Percentiles rank a stretch among this genome's conserved stretches.
Conservation (phyloP, 225 moss, liverwort and hornwort genomes). For the Marchantia polymorpha region DNA sequence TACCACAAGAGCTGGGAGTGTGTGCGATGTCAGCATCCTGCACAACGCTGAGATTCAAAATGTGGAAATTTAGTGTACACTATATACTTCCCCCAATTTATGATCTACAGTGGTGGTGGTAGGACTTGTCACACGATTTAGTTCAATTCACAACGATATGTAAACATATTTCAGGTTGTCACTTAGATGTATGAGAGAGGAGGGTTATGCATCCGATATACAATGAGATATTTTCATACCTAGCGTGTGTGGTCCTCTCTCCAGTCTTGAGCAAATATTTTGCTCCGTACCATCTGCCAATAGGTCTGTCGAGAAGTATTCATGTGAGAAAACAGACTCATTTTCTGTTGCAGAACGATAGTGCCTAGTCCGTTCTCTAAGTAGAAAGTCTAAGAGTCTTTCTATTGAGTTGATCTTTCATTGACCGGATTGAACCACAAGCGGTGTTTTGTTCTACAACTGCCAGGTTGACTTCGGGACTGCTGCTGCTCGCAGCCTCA, state of each 20-base stretch:
- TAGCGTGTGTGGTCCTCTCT: neutral
- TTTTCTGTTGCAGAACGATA: slow-evolving; percentile 11
- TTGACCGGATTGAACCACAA: slow-evolving; percentile 3
- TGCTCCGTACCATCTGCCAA: neutral
- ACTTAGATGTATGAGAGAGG: neutral
- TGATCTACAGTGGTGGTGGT: neutral
- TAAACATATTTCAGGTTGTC: neutral
- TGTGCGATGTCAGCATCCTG: slow-evolving; percentile 3
- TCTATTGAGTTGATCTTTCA: slow-evolving; percentile 3
- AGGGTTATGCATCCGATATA: neutral
- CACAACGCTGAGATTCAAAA: neutral
- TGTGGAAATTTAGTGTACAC: slow-evolving; percentile 6
- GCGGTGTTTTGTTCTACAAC: neutral
- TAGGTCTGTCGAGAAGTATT: neutral
- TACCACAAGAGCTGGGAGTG: slow-evolving; percentile 1
- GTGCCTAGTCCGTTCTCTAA: neutral
- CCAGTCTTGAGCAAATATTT: neutral
- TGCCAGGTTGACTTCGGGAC: neutral
- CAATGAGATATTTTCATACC: neutral
- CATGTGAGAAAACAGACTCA: neutral
- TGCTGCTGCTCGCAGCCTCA: slow-evolving; percentile 2
- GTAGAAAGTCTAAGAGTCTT: neutral
- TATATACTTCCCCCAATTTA: neutral
- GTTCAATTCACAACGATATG: neutral
- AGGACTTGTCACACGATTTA: neutral